A percentile compares a stretch with the other conserved stretches of the same genome.
These are phyloP conservation scores for Cryphonectria parasitica DNA, from an alignment of 2,329 filamentous ascomycete genomes.

Conservation along the genomic window DNA sequence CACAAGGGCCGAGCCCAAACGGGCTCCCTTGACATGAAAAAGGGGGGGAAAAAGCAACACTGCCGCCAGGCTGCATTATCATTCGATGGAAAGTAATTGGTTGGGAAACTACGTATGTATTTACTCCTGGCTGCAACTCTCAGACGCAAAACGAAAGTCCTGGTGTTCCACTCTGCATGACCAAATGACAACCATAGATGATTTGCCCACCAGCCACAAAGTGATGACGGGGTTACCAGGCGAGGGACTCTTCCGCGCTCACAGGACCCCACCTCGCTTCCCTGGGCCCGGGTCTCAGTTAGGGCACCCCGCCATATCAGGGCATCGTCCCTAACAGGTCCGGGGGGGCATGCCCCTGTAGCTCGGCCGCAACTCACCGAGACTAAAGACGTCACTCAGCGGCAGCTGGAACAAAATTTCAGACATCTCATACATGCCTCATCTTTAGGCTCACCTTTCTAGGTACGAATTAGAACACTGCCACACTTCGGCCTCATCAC, in stretches of 20 bases:
- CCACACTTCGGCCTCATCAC: background rate
- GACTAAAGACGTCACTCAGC: slow-evolving; percentile 13
- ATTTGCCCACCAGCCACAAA: background rate
- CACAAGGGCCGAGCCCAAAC: background rate
- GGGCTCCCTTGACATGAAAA: background rate
- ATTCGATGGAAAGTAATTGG: background rate
- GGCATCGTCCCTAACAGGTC: background rate
- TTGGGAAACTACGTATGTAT: background rate
- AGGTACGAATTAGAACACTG: background rate
- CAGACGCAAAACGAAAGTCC: background rate
- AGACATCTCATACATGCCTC: background rate
- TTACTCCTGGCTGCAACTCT: background rate
- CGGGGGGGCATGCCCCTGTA: background rate
- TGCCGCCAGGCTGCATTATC: background rate
- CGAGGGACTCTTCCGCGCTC: background rate
- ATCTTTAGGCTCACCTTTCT: slow-evolving; percentile 4
- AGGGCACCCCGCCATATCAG: background rate
- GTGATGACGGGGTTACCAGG: background rate
- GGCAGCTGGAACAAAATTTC: slow-evolving; percentile 10
- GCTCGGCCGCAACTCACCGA: slow-evolving; percentile 6
- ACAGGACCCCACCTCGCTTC: slow-evolving; percentile 1
- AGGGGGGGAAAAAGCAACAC: background rate
- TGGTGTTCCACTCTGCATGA: background rate
- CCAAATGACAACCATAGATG: background rate
- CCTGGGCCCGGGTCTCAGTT: background rate